Evolutionary conservation across 169 alveolate species (phyloP).

Genomic region (Babesia bigemina): DNA sequence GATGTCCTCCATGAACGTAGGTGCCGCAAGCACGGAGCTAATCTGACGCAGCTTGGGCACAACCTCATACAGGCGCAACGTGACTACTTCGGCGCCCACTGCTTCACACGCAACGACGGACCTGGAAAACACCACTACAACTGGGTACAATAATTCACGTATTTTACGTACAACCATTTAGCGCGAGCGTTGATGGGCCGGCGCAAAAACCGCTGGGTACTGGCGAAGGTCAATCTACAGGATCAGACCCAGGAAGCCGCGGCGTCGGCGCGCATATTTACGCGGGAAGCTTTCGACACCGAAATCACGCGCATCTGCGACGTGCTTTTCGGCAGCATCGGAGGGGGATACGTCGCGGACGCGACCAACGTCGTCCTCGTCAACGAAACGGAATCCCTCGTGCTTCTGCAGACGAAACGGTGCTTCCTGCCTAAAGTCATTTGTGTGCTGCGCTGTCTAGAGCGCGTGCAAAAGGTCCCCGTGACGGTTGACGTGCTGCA

Average conservation of each 20-base stretch:
- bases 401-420: constrained; percentile 54
- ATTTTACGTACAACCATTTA: neutral
- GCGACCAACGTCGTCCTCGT: constrained; percentile 33
- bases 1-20: constrained; percentile 59
- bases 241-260: neutral
- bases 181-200: constrained; percentile 52
- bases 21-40: neutral
- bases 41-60: constrained; percentile 55
- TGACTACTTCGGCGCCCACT: constrained; percentile 85
- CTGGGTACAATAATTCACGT: constrained; percentile 48
- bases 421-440: constrained; percentile 39
- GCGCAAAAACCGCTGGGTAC: constrained; percentile 66
- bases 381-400: constrained; percentile 40
- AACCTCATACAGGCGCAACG: constrained; percentile 85
- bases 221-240: constrained; percentile 27
- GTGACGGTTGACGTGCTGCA: constrained; percentile 40
- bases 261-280: constrained; percentile 11
- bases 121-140: constrained; percentile 75
- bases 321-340: constrained; percentile 39
- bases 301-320: constrained; percentile 33
- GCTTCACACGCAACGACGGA: constrained; percentile 71
- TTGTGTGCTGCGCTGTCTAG: constrained; percentile 34
- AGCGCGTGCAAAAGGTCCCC: constrained; percentile 37
- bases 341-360: constrained; percentile 48
- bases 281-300: constrained; percentile 21